These are phyloP conservation scores for Rhynchosporium agropyri DNA, from an alignment of 2,329 filamentous ascomycete genomes.

Conservation along the genomic window DNA sequence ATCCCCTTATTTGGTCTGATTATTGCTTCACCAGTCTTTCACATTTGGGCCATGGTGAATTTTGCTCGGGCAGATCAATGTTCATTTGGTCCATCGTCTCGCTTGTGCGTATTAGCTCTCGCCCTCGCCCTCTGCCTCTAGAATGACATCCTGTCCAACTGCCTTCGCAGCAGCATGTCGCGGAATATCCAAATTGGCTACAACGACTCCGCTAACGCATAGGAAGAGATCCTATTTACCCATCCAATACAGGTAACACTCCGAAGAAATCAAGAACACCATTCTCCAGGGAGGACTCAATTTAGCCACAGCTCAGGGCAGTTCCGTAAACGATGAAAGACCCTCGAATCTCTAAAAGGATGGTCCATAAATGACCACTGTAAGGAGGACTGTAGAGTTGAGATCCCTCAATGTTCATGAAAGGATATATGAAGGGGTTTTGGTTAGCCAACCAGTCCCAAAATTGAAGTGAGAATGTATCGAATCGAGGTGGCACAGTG, in stretches of 20 bases:
- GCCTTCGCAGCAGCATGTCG: conserved; percentile 5
- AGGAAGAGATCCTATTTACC: conserved; percentile 24
- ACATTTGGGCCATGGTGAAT: not conserved
- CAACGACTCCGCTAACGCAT: conserved; percentile 15
- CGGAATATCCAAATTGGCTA: conserved; percentile 15
- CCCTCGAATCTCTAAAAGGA: conserved; percentile 22
- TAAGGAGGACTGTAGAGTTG: conserved; percentile 29
- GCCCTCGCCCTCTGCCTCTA: not conserved
- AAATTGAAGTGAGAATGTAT: conserved; percentile 37
- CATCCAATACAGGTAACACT: conserved; percentile 11
- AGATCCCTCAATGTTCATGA: conserved; percentile 5
- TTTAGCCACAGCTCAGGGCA: conserved; percentile 16
- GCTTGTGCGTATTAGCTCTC: conserved; percentile 1
- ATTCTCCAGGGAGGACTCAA: conserved; percentile 3
- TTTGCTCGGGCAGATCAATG: not conserved
- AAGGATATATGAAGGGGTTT: conserved; percentile 14
- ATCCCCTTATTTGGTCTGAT: not conserved
- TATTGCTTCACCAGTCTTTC: not conserved
- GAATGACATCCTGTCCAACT: not conserved
- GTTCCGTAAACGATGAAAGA: conserved; percentile 19
- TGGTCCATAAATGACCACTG: conserved; percentile 31
- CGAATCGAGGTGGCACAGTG: conserved; percentile 24
- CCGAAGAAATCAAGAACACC: conserved; percentile 7
- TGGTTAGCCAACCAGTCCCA: conserved; percentile 34
- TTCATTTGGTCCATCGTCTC: conserved; percentile 10